Percentiles rank a stretch among this genome's conserved stretches.
These are phyloP conservation scores for Erythrophleum fordii DNA, from an alignment of 306 rosid species.

Conservation along the genomic window DNA sequence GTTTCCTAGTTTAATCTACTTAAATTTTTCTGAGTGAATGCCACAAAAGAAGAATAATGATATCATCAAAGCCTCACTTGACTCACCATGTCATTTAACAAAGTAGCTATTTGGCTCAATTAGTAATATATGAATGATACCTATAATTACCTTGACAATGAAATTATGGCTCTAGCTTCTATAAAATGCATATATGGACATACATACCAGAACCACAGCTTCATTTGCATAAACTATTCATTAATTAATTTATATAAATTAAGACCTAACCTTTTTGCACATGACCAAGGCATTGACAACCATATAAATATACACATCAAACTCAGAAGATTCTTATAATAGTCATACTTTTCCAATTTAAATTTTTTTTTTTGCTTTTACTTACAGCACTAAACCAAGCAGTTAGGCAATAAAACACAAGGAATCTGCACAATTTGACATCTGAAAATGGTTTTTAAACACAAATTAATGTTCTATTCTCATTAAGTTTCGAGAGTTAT, in stretches of 20 bases:
- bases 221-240: too few relatives aligned
- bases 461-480: constrained; percentile 27
- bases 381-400: constrained; percentile 19
- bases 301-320: too few relatives aligned
- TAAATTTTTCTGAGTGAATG: too few relatives aligned
- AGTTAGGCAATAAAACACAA: neutral
- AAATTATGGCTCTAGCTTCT: neutral
- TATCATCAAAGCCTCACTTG: too few relatives aligned
- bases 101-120: too few relatives aligned
- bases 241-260: neutral
- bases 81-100: too few relatives aligned
- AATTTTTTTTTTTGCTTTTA: constrained; percentile 8
- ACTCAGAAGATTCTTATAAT: too few relatives aligned
- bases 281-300: constrained; percentile 36
- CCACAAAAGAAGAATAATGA: too few relatives aligned
- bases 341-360: neutral
- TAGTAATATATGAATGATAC: too few relatives aligned
- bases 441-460: neutral
- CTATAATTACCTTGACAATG: too few relatives aligned
- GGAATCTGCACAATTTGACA: constrained; percentile 30
- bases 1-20: too few relatives aligned
- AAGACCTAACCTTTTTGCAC: constrained; percentile 8
- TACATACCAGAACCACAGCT: neutral
- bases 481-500: neutral
- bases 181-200: neutral